Conservation (phyloP, 768 basidiomycete species). For the Lactarius quietus region DNA sequence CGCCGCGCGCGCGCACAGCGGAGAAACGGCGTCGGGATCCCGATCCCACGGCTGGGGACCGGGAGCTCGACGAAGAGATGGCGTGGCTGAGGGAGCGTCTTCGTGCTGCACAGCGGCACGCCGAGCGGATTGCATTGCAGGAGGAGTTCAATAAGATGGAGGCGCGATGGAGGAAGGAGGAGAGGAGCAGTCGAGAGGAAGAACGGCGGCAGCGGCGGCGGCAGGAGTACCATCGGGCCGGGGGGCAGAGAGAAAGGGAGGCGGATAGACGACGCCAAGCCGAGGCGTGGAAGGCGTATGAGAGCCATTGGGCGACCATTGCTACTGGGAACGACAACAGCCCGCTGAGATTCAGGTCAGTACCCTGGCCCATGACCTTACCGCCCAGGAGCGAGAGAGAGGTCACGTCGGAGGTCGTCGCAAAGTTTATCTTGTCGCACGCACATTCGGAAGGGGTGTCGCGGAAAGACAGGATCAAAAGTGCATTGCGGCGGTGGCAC, state of each 20-base stretch:
- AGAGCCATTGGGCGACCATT: slow-evolving; percentile 59
- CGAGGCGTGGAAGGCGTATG: slow-evolving; percentile 62
- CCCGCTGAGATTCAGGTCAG: slow-evolving; percentile 51
- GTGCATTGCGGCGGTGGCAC: slow-evolving; percentile 73
- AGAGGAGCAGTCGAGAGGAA: slow-evolving; percentile 47
- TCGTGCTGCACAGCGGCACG: slow-evolving; percentile 21
- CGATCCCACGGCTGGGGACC: background rate
- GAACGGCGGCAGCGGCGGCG: slow-evolving; percentile 31
- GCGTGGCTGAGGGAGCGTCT: slow-evolving; percentile 16
- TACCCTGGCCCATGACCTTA: slow-evolving; percentile 67
- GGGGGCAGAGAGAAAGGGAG: slow-evolving; percentile 43
- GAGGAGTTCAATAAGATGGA: slow-evolving; percentile 57
- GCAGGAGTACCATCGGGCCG: slow-evolving; percentile 31
- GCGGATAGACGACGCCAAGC: slow-evolving; percentile 41
- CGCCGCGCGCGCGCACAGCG: background rate
- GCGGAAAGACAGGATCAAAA: slow-evolving; percentile 62
- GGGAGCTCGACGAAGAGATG: slow-evolving; percentile 12
- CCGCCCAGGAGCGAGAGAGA: slow-evolving; percentile 45
- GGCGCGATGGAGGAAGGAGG: slow-evolving; percentile 40
- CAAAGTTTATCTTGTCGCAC: slow-evolving; percentile 60
- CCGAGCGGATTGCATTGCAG: slow-evolving; percentile 44
- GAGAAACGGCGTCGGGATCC: slow-evolving; percentile 7
- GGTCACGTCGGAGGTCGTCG: slow-evolving; percentile 52
- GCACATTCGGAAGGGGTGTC: slow-evolving; percentile 55
- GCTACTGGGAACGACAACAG: slow-evolving; percentile 38